These are phyloP conservation scores for Coemansia sp. DNA, from an alignment of 192 early-diverging fungal genomes.

Conservation along the genomic window DNA sequence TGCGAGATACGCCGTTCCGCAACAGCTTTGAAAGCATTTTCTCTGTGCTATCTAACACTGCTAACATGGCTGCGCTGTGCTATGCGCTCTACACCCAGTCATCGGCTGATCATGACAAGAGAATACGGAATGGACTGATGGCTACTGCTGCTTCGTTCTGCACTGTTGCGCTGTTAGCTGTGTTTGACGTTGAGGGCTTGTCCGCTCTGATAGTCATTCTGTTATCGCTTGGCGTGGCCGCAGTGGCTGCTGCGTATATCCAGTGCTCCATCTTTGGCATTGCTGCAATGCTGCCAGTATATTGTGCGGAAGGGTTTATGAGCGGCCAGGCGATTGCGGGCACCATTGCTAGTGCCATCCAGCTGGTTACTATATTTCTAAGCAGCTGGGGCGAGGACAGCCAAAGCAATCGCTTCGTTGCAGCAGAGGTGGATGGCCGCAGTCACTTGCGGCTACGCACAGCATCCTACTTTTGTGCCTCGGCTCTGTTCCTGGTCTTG, in stretches of 20 bases:
- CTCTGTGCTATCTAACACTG: constrained; percentile 58
- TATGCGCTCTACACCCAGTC: constrained; percentile 49
- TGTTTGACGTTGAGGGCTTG: constrained; percentile 53
- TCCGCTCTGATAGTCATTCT: constrained; percentile 51
- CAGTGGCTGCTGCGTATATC: constrained; percentile 62
- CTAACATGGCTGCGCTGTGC: constrained; percentile 59
- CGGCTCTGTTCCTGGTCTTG: constrained; percentile 34
- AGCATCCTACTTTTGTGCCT: constrained; percentile 29
- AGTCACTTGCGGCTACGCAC: constrained; percentile 23
- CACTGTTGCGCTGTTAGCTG: constrained; percentile 53
- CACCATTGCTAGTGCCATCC: constrained; percentile 61
- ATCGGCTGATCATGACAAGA: constrained; percentile 35
- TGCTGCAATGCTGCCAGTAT: constrained; percentile 62
- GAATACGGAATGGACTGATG: constrained; percentile 44
- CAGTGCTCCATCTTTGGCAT: constrained; percentile 72
- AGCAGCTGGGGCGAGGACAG: background rate
- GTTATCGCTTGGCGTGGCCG: constrained; percentile 53
- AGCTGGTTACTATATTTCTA: constrained; percentile 55
- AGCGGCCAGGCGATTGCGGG: constrained; percentile 67
- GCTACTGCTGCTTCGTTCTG: constrained; percentile 56
- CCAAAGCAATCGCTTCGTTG: background rate
- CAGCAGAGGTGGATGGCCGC: background rate
- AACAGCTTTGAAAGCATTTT: constrained; percentile 78
- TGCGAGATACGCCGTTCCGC: constrained; percentile 59
- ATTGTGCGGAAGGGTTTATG: constrained; percentile 71